Conservation (phyloP, 2,329 filamentous ascomycete genomes). For the Exophiala viscosa region DNA sequence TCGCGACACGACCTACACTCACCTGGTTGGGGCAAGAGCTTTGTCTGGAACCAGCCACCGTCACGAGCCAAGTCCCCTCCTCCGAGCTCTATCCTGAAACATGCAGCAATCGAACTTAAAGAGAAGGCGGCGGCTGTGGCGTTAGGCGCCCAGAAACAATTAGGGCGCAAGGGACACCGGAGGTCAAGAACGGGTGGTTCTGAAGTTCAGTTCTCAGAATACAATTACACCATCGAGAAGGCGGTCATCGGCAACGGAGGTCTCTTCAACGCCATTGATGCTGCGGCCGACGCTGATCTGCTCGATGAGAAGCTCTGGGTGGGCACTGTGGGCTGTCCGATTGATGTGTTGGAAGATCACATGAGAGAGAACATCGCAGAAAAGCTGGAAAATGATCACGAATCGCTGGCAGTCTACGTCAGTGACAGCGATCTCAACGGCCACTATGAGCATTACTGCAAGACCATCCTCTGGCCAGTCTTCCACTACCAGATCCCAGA, state of each 20-base stretch:
- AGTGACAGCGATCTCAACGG: slow-evolving; percentile 91
- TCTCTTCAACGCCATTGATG: slow-evolving; percentile 80
- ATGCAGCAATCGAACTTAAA: slow-evolving; percentile 35
- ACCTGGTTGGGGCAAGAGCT: slow-evolving; percentile 67
- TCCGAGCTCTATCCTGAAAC: slow-evolving; percentile 70
- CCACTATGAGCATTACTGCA: slow-evolving; percentile 94
- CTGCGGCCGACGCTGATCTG: slow-evolving; percentile 65
- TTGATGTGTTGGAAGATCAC: slow-evolving; percentile 71
- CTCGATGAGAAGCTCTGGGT: slow-evolving; percentile 81
- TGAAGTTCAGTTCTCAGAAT: slow-evolving; percentile 68
- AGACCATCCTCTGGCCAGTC: slow-evolving; percentile 94
- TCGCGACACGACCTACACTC: slow-evolving; percentile 72
- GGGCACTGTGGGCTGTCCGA: slow-evolving; percentile 89
- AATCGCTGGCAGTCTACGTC: slow-evolving; percentile 67
- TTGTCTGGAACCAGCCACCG: slow-evolving; percentile 70
- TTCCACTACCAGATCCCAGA: slow-evolving; percentile 98
- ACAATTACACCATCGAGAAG: slow-evolving; percentile 76
- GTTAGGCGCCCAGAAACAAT: slow-evolving; percentile 3
- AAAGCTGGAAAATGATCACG: slow-evolving; percentile 72
- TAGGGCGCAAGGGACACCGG: slow-evolving; percentile 6
- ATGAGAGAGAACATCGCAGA: slow-evolving; percentile 82
- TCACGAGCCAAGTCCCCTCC: slow-evolving; percentile 71
- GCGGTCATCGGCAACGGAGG: slow-evolving; percentile 92
- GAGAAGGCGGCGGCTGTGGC: slow-evolving; percentile 13
- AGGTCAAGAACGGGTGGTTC: slow-evolving; percentile 51